A percentile compares a stretch with the other conserved stretches of the same genome.
phyloP scores from a whole-genome alignment of 768 basidiomycete species.

The Saitozyma podzolica region DNA sequence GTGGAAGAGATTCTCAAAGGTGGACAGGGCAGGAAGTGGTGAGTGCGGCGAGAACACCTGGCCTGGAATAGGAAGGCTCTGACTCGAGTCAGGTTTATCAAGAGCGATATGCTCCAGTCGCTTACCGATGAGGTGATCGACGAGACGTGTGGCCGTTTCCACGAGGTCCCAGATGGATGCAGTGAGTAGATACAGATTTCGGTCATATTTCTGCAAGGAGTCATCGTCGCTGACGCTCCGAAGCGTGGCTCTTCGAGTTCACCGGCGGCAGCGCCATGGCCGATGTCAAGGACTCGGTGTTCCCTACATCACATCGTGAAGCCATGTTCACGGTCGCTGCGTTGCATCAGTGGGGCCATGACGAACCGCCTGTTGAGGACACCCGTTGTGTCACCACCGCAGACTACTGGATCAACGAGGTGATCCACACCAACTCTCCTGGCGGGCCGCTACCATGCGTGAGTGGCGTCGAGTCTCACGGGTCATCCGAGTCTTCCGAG shows the following conservation, averaged over 20 bases:
- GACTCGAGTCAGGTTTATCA: constrained; percentile 67
- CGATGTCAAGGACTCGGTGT: constrained; percentile 68
- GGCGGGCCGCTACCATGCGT: constrained; percentile 86
- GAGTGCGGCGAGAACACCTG: constrained; percentile 21
- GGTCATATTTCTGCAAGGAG: not conserved
- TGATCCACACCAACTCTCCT: constrained; percentile 67
- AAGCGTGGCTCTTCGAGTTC: constrained; percentile 87
- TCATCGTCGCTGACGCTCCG: constrained; percentile 1
- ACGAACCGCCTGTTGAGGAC: constrained; percentile 63
- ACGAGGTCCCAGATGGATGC: constrained; percentile 82
- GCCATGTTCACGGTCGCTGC: constrained; percentile 83
- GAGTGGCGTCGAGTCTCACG: constrained; percentile 56
- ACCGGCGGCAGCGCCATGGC: constrained; percentile 71
- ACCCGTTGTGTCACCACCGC: constrained; percentile 77
- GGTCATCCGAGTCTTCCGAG: no score
- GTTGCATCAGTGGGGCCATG: constrained; percentile 87
- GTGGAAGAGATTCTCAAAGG: constrained; percentile 85
- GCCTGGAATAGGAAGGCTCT: not conserved
- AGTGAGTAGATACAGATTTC: constrained; percentile 61
- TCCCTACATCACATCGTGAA: constrained; percentile 76
- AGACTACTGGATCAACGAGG: constrained; percentile 83
- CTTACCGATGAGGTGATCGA: constrained; percentile 84
- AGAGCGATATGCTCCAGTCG: constrained; percentile 76
- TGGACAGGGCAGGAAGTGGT: constrained; percentile 60
- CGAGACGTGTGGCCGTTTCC: constrained; percentile 76